phyloP scores from a whole-genome alignment of 148 eudicot species.

The Camellia lanceoleosa region DNA sequence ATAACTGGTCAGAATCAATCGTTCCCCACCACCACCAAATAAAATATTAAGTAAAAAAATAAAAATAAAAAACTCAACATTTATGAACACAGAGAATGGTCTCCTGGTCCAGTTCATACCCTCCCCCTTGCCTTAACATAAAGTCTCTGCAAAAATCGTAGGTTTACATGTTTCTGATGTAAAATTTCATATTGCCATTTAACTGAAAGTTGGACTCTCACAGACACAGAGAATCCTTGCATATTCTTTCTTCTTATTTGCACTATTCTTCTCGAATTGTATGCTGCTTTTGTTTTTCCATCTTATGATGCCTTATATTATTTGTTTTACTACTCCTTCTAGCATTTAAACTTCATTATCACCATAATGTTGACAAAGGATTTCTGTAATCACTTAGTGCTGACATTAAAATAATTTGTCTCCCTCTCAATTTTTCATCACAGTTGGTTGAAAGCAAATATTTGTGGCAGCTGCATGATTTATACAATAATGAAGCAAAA shows the following conservation, averaged over 20 bases:
- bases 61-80: no score
- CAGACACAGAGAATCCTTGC: neutral
- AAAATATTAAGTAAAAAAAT: neutral
- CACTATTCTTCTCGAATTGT: no score
- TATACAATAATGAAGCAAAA: slow-evolving; percentile 47
- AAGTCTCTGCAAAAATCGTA: neutral
- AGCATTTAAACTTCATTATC: no score
- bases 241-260: neutral
- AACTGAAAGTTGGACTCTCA: neutral
- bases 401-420: neutral
- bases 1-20: no score
- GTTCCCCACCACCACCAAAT: neutral
- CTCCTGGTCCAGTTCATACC: neutral
- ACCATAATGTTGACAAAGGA: no score
- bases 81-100: neutral
- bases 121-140: neutral
- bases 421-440: slow-evolving; percentile 1
- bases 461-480: slow-evolving; percentile 69
- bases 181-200: neutral
- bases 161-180: neutral
- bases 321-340: no score
- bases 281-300: no score
- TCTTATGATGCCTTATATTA: no score
- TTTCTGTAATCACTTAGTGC: neutral
- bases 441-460: slow-evolving; percentile 81